phyloP scores from a whole-genome alignment of 2,329 filamentous ascomycete species.

The Coniochaeta hoffmannii region DNA sequence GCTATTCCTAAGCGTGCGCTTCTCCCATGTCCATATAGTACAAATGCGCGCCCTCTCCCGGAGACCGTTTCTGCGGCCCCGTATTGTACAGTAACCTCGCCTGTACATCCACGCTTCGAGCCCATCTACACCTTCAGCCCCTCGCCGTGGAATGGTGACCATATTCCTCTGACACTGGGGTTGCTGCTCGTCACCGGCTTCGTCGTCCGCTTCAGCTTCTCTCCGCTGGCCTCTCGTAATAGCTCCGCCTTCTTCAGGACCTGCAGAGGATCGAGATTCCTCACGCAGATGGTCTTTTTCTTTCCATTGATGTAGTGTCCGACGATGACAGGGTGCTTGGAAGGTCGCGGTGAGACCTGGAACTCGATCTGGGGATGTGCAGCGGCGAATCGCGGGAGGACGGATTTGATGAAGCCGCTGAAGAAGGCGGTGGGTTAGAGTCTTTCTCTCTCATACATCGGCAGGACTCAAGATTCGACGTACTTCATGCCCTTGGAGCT shows the following conservation, averaged over 20 bases:
- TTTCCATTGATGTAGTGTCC: constrained; percentile 91
- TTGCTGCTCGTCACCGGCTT: constrained; percentile 60
- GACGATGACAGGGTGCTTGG: constrained; percentile 80
- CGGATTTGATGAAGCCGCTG: constrained; percentile 74
- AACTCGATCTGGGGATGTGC: constrained; percentile 86
- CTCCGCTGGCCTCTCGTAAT: constrained; percentile 66
- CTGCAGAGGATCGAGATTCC: constrained; percentile 74
- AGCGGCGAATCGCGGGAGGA: constrained; percentile 70
- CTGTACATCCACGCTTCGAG: not conserved
- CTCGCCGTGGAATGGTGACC: constrained; percentile 62
- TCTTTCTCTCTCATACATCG: not conserved
- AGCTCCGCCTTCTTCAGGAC: constrained; percentile 73
- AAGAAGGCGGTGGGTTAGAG: constrained; percentile 6
- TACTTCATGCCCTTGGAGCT: constrained; percentile 95
- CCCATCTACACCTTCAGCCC: constrained; percentile 41
- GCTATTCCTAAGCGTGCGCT: not conserved
- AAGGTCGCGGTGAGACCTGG: constrained; percentile 80
- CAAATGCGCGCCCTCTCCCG: not conserved
- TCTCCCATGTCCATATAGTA: not conserved
- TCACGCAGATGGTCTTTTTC: constrained; percentile 79
- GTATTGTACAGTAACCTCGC: not conserved
- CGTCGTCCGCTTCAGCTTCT: constrained; percentile 58
- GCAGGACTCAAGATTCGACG: constrained; percentile 15
- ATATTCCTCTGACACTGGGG: constrained; percentile 61
- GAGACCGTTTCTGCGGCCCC: not conserved